Evolutionary conservation across 345 rosid genomes (phyloP).

Genomic region (Dipteronia dyeriana): DNA sequence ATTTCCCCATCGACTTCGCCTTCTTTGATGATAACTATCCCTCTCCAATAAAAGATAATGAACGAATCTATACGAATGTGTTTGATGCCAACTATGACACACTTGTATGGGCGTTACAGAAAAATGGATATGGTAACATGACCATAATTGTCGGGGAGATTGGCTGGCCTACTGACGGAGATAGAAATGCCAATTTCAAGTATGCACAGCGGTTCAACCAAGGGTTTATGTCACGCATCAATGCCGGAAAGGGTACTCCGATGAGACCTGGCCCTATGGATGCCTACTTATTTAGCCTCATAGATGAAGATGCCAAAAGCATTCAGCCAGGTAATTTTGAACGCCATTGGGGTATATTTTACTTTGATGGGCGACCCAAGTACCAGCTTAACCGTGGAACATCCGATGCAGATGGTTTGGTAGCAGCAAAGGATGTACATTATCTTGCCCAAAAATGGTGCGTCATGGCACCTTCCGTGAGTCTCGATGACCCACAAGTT

Average conservation of each 20-base stretch:
- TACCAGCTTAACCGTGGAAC: slow-evolving; percentile 42
- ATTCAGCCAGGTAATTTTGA: slow-evolving; percentile 65
- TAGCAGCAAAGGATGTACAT: slow-evolving; percentile 47
- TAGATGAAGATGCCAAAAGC: slow-evolving; percentile 75
- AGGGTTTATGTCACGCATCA: slow-evolving; percentile 52
- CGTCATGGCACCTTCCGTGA: slow-evolving; percentile 45
- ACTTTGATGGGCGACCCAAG: slow-evolving; percentile 57
- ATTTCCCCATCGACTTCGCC: slow-evolving; percentile 66
- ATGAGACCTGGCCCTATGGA: slow-evolving; percentile 53
- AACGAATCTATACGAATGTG: slow-evolving; percentile 53
- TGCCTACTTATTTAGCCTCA: slow-evolving; percentile 55
- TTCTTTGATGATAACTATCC: slow-evolving; percentile 58
- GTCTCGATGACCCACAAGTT: slow-evolving; percentile 49
- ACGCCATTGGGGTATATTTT: slow-evolving; percentile 67
- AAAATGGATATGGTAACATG: slow-evolving; percentile 56
- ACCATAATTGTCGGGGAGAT: slow-evolving; percentile 63
- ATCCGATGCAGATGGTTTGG: slow-evolving; percentile 30
- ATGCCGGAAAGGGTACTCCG: slow-evolving; percentile 59
- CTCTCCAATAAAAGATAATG: slow-evolving; percentile 50
- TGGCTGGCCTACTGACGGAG: slow-evolving; percentile 82
- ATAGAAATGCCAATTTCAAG: slow-evolving; percentile 48
- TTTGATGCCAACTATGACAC: slow-evolving; percentile 70
- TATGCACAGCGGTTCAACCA: slow-evolving; percentile 58
- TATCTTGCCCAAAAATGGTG: slow-evolving; percentile 60
- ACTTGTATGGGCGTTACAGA: slow-evolving; percentile 61